A percentile compares a stretch with the other conserved stretches of the same genome.
phyloP scores from a whole-genome alignment of 306 rosid genomes.

The Cucurbita ficifolia region DNA sequence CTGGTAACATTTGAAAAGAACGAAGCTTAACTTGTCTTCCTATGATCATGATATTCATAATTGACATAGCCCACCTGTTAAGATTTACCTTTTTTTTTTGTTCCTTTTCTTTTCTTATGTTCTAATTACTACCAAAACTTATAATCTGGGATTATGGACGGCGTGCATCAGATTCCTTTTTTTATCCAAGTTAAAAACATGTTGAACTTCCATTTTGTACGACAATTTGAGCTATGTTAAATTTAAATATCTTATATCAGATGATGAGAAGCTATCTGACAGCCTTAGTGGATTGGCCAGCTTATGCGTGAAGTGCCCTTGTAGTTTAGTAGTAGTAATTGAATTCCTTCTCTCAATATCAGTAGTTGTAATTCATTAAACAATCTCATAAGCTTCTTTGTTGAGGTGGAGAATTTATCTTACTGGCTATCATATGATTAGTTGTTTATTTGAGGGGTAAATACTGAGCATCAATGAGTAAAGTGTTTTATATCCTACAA shows the following conservation, averaged over 20 bases:
- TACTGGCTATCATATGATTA: not conserved
- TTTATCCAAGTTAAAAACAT: not conserved
- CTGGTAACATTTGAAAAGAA: conserved; percentile 38
- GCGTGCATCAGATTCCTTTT: not conserved
- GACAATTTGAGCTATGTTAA: not conserved
- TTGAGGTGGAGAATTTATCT: not conserved
- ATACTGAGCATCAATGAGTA: not conserved
- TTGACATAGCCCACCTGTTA: conserved; percentile 3
- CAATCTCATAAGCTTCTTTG: conserved; percentile 1
- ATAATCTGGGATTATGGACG: not conserved
- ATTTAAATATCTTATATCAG: not conserved
- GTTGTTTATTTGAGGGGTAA: not conserved
- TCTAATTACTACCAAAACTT: not conserved
- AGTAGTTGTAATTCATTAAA: not conserved
- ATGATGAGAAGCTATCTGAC: not conserved
- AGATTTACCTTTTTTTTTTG: conserved; percentile 1
- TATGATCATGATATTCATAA: conserved; percentile 1
- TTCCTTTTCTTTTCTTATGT: not conserved
- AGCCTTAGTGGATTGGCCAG: not conserved
- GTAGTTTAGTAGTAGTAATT: not conserved
- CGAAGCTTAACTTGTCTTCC: conserved; percentile 3
- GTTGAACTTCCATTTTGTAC: not conserved
- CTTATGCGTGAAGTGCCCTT: not conserved
- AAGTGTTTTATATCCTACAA: conserved; percentile 1
- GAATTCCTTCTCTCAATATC: not conserved